Conservation (phyloP, 495 filamentous ascomycete species). For the Evansstolkia leycettana region DNA sequence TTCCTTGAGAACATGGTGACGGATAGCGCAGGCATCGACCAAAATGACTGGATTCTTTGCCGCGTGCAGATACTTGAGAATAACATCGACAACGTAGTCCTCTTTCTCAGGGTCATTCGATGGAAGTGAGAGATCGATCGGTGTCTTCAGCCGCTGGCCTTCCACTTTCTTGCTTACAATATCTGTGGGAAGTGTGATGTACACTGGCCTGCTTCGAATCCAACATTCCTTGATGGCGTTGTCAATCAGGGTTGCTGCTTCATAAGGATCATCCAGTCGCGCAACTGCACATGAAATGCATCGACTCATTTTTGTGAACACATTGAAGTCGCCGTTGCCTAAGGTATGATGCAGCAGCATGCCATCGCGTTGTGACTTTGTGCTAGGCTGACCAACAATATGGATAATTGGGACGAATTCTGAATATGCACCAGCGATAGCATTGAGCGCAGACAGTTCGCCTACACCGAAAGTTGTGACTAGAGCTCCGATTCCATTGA, state of each 20-base stretch:
- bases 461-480: constrained; percentile 63
- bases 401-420: constrained; percentile 52
- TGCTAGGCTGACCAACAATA: constrained; percentile 50
- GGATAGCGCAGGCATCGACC: constrained; percentile 84
- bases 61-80: constrained; percentile 62
- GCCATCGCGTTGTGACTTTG: constrained; percentile 36
- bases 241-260: constrained; percentile 68
- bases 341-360: constrained; percentile 86
- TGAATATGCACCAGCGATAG: constrained; percentile 51
- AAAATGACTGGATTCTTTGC: constrained; percentile 72
- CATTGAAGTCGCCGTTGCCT: constrained; percentile 79
- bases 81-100: constrained; percentile 70
- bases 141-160: constrained; percentile 52
- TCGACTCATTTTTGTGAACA: constrained; percentile 69
- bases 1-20: constrained; percentile 65
- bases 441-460: constrained; percentile 57
- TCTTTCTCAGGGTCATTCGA: constrained; percentile 61
- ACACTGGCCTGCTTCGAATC: constrained; percentile 62
- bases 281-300: constrained; percentile 59
- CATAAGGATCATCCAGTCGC: constrained; percentile 52
- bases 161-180: constrained; percentile 72
- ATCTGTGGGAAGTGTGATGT: constrained; percentile 78
- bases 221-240: constrained; percentile 69
- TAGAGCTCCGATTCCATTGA: constrained; percentile 52
- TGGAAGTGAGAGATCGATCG: constrained; percentile 53